phyloP scores from a whole-genome alignment of 2,329 filamentous ascomycete genomes.

The Phaeoacremonium minimum region DNA sequence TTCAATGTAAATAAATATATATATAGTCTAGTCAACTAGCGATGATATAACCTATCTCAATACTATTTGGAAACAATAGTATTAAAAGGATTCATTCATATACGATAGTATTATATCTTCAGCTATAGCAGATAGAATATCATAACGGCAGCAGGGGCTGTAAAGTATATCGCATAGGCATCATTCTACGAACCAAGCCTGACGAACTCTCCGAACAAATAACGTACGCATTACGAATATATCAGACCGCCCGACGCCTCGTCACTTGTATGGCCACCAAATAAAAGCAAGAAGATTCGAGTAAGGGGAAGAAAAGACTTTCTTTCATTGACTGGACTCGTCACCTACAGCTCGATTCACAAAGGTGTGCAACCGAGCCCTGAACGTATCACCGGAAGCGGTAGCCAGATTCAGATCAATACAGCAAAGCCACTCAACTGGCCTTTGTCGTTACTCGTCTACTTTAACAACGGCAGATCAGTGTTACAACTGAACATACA shows the following conservation, averaged over 20 bases:
- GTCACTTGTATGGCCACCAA: no score
- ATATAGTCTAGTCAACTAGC: background rate
- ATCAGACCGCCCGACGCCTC: background rate
- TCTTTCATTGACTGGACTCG: no score
- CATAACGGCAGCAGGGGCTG: background rate
- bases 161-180: background rate
- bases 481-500: no score
- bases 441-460: no score
- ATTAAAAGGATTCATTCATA: background rate
- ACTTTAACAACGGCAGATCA: no score
- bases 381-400: no score
- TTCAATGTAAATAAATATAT: no score
- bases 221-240: background rate
- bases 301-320: no score
- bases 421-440: no score
- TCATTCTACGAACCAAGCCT: background rate
- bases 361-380: no score
- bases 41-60: background rate
- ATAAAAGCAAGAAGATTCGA: background rate
- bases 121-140: background rate
- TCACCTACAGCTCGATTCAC: no score
- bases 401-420: no score
- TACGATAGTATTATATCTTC: background rate
- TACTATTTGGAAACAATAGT: background rate
- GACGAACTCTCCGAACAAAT: background rate